Evolutionary conservation across 345 rosid genomes (phyloP).

Genomic region (Carallia pectinifolia): DNA sequence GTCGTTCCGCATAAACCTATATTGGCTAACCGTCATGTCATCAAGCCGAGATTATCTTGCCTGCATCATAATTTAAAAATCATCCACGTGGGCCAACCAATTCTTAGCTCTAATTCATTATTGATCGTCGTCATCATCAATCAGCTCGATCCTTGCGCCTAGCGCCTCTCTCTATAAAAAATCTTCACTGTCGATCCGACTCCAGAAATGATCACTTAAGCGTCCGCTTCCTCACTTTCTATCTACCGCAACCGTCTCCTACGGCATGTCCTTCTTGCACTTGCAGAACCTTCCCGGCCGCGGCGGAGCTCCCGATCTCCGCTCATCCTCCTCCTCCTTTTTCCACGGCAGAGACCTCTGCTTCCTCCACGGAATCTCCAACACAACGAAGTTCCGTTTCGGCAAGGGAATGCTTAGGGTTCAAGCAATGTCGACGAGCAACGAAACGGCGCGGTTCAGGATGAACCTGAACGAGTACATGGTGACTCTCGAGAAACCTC

Average conservation of each 20-base stretch:
- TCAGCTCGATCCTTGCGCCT: neutral
- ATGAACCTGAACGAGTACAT: slow-evolving; percentile 91
- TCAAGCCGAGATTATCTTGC: too few relatives aligned
- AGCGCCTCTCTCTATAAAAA: neutral
- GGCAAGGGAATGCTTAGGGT: slow-evolving; percentile 25
- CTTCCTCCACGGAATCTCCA: slow-evolving; percentile 13
- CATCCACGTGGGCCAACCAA: slow-evolving; percentile 41
- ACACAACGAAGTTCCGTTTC: slow-evolving; percentile 5
- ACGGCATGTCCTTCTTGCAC: slow-evolving; percentile 35
- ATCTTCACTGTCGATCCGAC: neutral
- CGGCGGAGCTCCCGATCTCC: slow-evolving; percentile 31
- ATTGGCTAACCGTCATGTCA: too few relatives aligned
- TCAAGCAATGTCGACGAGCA: slow-evolving; percentile 41
- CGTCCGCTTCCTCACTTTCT: neutral
- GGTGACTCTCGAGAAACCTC: slow-evolving; percentile 86
- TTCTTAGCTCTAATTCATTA: slow-evolving; percentile 27
- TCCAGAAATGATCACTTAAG: too few relatives aligned
- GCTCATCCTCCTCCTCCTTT: neutral
- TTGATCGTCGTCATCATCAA: neutral
- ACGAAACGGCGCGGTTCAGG: slow-evolving; percentile 26
- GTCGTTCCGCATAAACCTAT: too few relatives aligned
- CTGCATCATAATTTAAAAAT: too few relatives aligned
- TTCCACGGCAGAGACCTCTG: slow-evolving; percentile 27
- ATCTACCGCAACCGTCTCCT: neutral
- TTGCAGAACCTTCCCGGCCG: slow-evolving; percentile 22